phyloP scores from a whole-genome alignment of 2,329 filamentous ascomycete species.

The Aulographum hederae region DNA sequence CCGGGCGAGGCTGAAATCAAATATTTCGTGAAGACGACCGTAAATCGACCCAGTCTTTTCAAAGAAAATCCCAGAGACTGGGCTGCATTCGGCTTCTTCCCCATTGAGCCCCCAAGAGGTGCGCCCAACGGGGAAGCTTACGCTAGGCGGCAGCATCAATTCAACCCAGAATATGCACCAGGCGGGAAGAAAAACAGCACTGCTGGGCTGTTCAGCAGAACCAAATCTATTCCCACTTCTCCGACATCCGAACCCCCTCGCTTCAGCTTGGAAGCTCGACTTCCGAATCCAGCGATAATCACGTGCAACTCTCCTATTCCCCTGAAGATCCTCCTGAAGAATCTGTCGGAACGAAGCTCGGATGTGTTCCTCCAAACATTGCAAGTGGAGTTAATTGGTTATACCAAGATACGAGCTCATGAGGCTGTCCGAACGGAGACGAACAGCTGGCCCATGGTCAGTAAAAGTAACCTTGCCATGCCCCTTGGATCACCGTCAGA shows the following conservation, averaged over 20 bases:
- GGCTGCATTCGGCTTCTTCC: slow-evolving; percentile 64
- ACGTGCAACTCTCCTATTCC: slow-evolving; percentile 81
- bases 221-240: no score
- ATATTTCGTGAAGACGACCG: slow-evolving; percentile 92
- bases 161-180: slow-evolving; percentile 35
- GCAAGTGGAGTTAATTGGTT: slow-evolving; percentile 65
- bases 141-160: slow-evolving; percentile 53
- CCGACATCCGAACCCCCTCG: slow-evolving; percentile 21
- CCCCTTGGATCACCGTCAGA: slow-evolving; percentile 42
- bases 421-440: slow-evolving; percentile 52
- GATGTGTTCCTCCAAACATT: slow-evolving; percentile 59
- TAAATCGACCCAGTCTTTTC: slow-evolving; percentile 73
- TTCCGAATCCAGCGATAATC: slow-evolving; percentile 74
- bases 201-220: no score
- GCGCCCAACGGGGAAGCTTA: slow-evolving; percentile 61
- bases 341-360: slow-evolving; percentile 44
- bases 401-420: slow-evolving; percentile 63
- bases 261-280: slow-evolving; percentile 62
- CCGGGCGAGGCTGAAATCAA: slow-evolving; percentile 75
- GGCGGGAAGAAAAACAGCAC: no score
- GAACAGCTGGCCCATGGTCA: slow-evolving; percentile 59
- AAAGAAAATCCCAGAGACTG: slow-evolving; percentile 58
- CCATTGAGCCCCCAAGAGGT: slow-evolving; percentile 73
- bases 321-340: slow-evolving; percentile 61
- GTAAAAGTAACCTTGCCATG: slow-evolving; percentile 51